A percentile compares a stretch with the other conserved stretches of the same genome.
Evolutionary conservation across 805 yeast species (phyloP).

Genomic region (Wickerhamiella azyma): DNA sequence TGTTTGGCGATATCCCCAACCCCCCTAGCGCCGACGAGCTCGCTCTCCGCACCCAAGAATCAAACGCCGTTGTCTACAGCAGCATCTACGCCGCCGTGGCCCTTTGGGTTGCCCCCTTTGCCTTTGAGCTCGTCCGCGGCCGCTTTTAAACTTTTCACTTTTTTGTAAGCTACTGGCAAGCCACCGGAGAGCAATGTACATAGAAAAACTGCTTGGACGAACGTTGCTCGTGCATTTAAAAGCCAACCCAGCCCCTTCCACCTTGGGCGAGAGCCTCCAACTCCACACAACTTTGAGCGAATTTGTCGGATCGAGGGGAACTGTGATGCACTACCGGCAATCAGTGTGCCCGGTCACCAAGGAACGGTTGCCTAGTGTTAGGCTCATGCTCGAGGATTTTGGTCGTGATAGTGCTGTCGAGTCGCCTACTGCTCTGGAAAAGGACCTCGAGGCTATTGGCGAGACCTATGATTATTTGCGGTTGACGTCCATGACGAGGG

Average conservation of each 20-base stretch:
- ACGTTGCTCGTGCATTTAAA: slow-evolving; percentile 15
- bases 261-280: slow-evolving; percentile 15
- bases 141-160: slow-evolving; percentile 20
- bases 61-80: slow-evolving; percentile 21
- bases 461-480: background rate
- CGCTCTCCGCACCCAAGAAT: slow-evolving; percentile 21
- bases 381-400: slow-evolving; percentile 21
- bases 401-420: slow-evolving; percentile 1
- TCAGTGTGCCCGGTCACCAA: slow-evolving; percentile 24
- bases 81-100: slow-evolving; percentile 26
- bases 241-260: slow-evolving; percentile 16
- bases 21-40: slow-evolving; percentile 29
- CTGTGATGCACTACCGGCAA: slow-evolving; percentile 21
- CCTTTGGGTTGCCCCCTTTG: slow-evolving; percentile 30
- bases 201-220: slow-evolving; percentile 13
- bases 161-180: background rate
- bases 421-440: slow-evolving; percentile 8
- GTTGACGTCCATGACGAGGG: slow-evolving; percentile 12
- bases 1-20: slow-evolving; percentile 29
- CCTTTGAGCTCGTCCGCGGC: slow-evolving; percentile 27
- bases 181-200: background rate
- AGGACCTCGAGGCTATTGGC: background rate
- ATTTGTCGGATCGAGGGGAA: slow-evolving; percentile 15
- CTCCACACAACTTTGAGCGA: slow-evolving; percentile 9
- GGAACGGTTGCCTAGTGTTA: slow-evolving; percentile 18